Percentiles rank a stretch among this genome's conserved stretches.
Conservation (phyloP, 202 grass and related monocot species). For the Elaeis oleifera region DNA sequence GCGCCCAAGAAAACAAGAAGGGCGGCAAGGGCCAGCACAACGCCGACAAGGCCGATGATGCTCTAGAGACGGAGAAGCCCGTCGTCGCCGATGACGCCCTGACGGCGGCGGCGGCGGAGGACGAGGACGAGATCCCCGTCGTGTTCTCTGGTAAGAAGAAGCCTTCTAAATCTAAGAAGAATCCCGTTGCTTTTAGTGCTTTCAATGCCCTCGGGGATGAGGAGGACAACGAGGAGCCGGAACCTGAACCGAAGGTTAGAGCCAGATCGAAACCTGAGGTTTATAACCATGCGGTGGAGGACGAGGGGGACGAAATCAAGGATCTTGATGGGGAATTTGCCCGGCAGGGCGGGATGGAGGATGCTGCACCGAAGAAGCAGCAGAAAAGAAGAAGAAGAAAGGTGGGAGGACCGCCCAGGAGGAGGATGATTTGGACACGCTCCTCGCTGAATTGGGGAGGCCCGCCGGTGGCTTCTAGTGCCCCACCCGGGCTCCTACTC, state of each 20-base stretch:
- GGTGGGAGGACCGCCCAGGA: conserved; percentile 21
- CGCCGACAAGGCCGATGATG: conserved; percentile 35
- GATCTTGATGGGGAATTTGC: conserved; percentile 20
- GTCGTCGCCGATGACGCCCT: background rate
- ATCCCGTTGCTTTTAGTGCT: background rate
- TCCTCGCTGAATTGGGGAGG: conserved; percentile 49
- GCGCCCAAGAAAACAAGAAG: conserved; percentile 39
- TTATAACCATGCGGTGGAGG: conserved; percentile 29
- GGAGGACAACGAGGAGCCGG: conserved; percentile 1
- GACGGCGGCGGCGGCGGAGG: background rate
- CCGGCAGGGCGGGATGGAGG: conserved; percentile 7
- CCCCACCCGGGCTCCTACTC: background rate
- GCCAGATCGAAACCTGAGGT: conserved; percentile 3
- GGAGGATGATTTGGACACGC: conserved; percentile 61
- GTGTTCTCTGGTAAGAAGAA: conserved; percentile 29
- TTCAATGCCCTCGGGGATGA: conserved; percentile 13
- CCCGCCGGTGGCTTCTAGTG: no score
- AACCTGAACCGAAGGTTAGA: conserved; percentile 9
- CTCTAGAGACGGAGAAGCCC: conserved; percentile 23
- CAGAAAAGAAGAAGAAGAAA: conserved; percentile 31
- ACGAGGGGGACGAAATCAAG: conserved; percentile 26
- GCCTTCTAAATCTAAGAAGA: conserved; percentile 27
- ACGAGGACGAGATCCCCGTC: conserved; percentile 1
- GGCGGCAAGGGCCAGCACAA: conserved; percentile 36
- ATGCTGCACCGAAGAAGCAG: conserved; percentile 1